Base-by-base conservation (phyloP, 2,329 filamentous ascomycete species). In the Alternaria angustiovoidea region DNA sequence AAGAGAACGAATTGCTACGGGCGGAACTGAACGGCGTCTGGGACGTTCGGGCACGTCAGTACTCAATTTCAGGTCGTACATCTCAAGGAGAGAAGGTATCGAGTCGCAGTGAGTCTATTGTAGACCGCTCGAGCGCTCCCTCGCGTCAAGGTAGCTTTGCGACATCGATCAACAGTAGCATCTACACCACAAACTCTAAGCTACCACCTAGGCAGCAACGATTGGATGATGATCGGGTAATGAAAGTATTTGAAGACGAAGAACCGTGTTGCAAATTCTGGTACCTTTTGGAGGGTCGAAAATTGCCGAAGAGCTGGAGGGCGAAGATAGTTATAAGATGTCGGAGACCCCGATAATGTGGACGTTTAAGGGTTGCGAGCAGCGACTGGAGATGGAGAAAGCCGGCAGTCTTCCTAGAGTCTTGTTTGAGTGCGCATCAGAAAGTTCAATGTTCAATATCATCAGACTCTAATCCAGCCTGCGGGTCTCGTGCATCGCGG, bases 101-200 rank as follows among this genome's bases (percentile, higher is more conserved):
- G 16, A 83, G 81, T 64, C 84, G 84, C 63, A 79, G 78, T 64
- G 80, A 81, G 47, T 81, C 80, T 69, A 83, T 72, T 77, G 74
- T 78, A 75, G 81, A 67, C 81, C 82, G 48, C 46, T 87, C 87
- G 39, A 80, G 86, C 41, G 61, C 72, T 79, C 87, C 89, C 56
- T 93, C 91, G 11, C 85, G 91, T 61, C 87, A 91, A 62, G 93
- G 91, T 75, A 93, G 91, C 69, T 86, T 91, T 61, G 89, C 91
- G 36, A 89, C 92, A 20, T 94, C 91, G 0, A 83, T 94, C 58
- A 90, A 90, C 5, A 93, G 91, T 78, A 93, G 90, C 76, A 90
- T 93, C 66, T 93, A 89, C 72, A 93, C 91, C 0, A 86, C 87
- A 34, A 90, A 93, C 69, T 92, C 91, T 14, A 85, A 88, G 51